These are phyloP conservation scores for Phytopythium ostracodes DNA, from an alignment of 352 stramenopile genomes.

Conservation along the genomic window DNA sequence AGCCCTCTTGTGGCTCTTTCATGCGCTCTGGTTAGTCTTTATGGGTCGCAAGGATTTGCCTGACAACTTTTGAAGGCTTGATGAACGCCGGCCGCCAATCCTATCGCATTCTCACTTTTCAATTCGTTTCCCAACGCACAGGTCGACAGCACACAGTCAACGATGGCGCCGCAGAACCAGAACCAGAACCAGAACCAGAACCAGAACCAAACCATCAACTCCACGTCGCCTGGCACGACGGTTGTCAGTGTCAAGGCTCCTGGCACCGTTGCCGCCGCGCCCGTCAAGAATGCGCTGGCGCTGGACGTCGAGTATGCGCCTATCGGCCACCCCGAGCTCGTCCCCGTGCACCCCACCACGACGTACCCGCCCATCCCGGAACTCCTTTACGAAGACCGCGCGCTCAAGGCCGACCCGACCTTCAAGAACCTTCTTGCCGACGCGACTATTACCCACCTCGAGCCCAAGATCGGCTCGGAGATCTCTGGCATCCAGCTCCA, in stretches of 20 bases:
- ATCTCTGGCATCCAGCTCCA: conserved; percentile 14
- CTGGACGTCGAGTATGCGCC: conserved; percentile 11
- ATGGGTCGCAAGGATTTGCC: not conserved
- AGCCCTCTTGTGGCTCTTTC: not conserved
- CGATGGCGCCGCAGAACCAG: conserved; percentile 1
- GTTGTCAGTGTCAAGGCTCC: not conserved
- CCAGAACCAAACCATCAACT: no score
- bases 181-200: not conserved
- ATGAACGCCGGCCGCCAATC: not conserved
- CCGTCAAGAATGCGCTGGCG: conserved; percentile 22
- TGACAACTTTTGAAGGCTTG: not conserved
- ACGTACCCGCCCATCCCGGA: conserved; percentile 27
- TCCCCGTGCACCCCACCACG: conserved; percentile 20
- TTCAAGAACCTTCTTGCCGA: conserved; percentile 27
- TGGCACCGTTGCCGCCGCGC: not conserved
- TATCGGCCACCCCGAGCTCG: conserved; percentile 20
- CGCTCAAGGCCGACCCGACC: conserved; percentile 22
- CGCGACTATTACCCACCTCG: conserved; percentile 14
- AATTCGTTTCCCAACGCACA: not conserved
- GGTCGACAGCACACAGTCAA: no score
- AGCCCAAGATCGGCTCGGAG: conserved; percentile 21
- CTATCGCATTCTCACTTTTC: not conserved
- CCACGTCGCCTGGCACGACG: no score
- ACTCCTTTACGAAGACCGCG: conserved; percentile 24
- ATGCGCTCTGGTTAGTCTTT: not conserved